Conservation (phyloP, 805 yeast genomes). For the Cyberlindnera sargentensis region DNA sequence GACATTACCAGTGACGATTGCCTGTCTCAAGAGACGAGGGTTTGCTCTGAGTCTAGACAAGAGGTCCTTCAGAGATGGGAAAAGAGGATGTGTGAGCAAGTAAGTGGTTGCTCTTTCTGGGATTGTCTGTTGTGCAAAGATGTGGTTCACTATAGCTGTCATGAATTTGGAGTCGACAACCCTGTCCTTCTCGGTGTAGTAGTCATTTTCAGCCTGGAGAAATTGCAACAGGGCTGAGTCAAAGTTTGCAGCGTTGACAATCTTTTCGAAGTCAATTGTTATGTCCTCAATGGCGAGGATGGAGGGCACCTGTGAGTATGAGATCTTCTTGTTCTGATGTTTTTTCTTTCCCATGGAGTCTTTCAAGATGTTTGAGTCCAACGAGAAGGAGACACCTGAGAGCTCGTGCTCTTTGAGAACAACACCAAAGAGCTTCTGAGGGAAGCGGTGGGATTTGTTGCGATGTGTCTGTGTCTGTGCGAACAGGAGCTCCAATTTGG, state of each 20-base stretch:
- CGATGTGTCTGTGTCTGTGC: constrained; percentile 6
- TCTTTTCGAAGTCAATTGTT: constrained; percentile 11
- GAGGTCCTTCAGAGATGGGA: constrained; percentile 60
- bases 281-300: constrained; percentile 20
- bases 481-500: constrained; percentile 10
- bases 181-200: constrained; percentile 60
- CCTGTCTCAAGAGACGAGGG: constrained; percentile 71
- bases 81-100: constrained; percentile 80
- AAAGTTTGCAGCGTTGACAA: constrained; percentile 24
- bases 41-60: constrained; percentile 44
- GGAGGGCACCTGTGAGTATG: constrained; percentile 19
- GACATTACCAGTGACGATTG: constrained; percentile 69
- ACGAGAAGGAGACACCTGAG: constrained; percentile 36
- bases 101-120: constrained; percentile 55
- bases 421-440: constrained; percentile 15
- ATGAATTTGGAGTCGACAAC: constrained; percentile 56
- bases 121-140: constrained; percentile 25
- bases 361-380: constrained; percentile 60
- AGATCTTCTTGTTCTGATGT: constrained; percentile 10
- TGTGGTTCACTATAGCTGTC: constrained; percentile 34
- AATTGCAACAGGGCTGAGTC: constrained; percentile 26
- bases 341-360: constrained; percentile 57
- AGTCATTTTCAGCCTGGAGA: constrained; percentile 33
- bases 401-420: constrained; percentile 17
- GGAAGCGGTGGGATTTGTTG: constrained; percentile 1